Evolutionary conservation across 2,329 filamentous ascomycete species (phyloP).

Genomic region (Colletotrichum sp.): DNA sequence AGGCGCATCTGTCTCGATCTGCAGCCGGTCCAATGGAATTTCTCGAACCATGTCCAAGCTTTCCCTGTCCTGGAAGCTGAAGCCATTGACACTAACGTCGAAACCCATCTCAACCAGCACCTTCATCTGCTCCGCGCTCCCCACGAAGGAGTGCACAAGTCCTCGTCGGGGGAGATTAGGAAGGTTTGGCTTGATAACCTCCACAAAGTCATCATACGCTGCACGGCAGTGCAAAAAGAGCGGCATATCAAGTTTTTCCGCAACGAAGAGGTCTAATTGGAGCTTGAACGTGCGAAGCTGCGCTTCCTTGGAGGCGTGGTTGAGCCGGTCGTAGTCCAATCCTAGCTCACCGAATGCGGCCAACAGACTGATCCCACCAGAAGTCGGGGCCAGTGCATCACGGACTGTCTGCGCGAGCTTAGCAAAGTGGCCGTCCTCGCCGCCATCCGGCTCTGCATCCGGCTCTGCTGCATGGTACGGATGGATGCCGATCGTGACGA

Average conservation of each 20-base stretch:
- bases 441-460: slow-evolving; percentile 29
- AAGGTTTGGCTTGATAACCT: slow-evolving; percentile 44
- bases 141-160: slow-evolving; percentile 45
- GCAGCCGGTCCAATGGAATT: slow-evolving; percentile 43
- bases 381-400: slow-evolving; percentile 23
- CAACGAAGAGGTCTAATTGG: slow-evolving; percentile 44
- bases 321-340: slow-evolving; percentile 53
- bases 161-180: slow-evolving; percentile 37
- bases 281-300: slow-evolving; percentile 44
- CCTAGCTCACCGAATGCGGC: slow-evolving; percentile 55
- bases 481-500: slow-evolving; percentile 53
- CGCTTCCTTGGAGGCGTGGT: slow-evolving; percentile 43
- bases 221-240: slow-evolving; percentile 46
- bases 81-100: slow-evolving; percentile 54
- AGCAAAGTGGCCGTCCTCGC: slow-evolving; percentile 24
- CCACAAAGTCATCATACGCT: slow-evolving; percentile 47
- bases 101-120: slow-evolving; percentile 40
- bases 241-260: slow-evolving; percentile 36
- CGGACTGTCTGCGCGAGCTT: slow-evolving; percentile 28
- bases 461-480: slow-evolving; percentile 54
- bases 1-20: slow-evolving; percentile 54
- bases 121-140: slow-evolving; percentile 43
- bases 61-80: slow-evolving; percentile 45
- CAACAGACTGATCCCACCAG: slow-evolving; percentile 28
- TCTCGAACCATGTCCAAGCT: slow-evolving; percentile 46